Percentiles rank a stretch among this genome's conserved stretches.
These are phyloP conservation scores for Aspergillus ochraceus DNA, from an alignment of 2,329 filamentous ascomycete genomes.

Conservation along the genomic window DNA sequence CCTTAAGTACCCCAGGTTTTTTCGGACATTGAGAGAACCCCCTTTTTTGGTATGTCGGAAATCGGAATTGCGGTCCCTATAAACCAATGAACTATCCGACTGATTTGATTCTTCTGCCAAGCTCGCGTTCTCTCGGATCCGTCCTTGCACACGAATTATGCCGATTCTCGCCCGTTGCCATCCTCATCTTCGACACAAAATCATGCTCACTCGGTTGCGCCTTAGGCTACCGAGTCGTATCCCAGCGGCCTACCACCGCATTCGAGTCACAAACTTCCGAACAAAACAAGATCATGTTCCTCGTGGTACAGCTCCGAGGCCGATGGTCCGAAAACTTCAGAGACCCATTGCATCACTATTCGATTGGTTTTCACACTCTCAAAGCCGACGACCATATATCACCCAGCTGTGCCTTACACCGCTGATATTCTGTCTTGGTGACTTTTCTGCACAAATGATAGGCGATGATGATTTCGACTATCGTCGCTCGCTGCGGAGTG, in stretches of 20 bases:
- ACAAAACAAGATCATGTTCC: background rate
- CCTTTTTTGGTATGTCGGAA: background rate
- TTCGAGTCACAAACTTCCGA: background rate
- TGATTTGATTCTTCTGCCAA: background rate
- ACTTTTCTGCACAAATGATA: background rate
- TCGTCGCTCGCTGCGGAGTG: slow-evolving; percentile 1
- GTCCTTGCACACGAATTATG: background rate
- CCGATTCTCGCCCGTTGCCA: background rate
- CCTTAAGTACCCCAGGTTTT: too few species aligned
- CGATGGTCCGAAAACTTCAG: background rate
- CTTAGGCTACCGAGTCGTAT: background rate
- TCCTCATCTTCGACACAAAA: background rate
- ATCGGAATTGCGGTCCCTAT: background rate
- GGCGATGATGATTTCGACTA: background rate
- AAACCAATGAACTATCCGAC: background rate
- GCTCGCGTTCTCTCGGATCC: background rate
- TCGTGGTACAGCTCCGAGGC: background rate
- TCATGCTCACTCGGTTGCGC: background rate
- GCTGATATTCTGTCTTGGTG: background rate
- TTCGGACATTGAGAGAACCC: too few species aligned
- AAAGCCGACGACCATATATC: slow-evolving; percentile 2
- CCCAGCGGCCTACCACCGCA: background rate
- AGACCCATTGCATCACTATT: background rate
- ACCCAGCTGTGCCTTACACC: slow-evolving; percentile 3
- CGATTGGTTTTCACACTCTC: background rate